A percentile compares a stretch with the other conserved stretches of the same genome.
Conservation (phyloP, 768 basidiomycete genomes). For the Favolaschia claudopus region DNA sequence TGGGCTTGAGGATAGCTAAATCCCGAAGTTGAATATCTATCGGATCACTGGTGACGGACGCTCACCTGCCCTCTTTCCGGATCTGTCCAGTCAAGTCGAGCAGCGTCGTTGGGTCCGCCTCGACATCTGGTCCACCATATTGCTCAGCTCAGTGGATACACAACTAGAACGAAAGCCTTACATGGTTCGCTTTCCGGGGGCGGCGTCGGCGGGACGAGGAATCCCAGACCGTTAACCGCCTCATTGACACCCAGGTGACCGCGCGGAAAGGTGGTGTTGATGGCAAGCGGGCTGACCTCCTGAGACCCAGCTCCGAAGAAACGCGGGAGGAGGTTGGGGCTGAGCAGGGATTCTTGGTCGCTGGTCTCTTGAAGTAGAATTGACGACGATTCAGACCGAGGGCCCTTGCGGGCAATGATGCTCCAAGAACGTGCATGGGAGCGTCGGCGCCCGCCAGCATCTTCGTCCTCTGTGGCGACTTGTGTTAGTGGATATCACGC, state of each 20-base stretch:
- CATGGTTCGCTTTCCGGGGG: conserved; percentile 24
- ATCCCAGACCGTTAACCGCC: conserved; percentile 1
- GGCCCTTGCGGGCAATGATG: conserved; percentile 45
- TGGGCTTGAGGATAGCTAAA: conserved; percentile 42
- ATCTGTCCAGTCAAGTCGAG: conserved; percentile 44
- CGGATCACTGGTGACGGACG: not conserved
- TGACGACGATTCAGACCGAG: conserved; percentile 46
- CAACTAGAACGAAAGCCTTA: not conserved
- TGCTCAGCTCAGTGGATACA: not conserved
- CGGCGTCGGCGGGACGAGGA: conserved; percentile 25
- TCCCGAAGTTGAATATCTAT: conserved; percentile 14
- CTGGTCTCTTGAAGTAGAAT: conserved; percentile 36
- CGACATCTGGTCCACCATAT: conserved; percentile 6
- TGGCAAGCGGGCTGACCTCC: conserved; percentile 24
- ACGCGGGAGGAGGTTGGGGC: conserved; percentile 45
- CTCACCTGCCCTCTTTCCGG: conserved; percentile 34
- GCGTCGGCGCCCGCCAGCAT: conserved; percentile 27
- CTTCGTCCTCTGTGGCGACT: conserved; percentile 29
- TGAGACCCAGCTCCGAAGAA: conserved; percentile 35
- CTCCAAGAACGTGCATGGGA: conserved; percentile 47
- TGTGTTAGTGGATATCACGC: not conserved
- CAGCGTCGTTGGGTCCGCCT: conserved; percentile 19
- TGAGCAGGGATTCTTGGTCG: conserved; percentile 37
- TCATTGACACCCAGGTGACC: conserved; percentile 3
- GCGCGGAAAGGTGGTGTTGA: conserved; percentile 23